Evolutionary conservation across 306 rosid species (phyloP).

Genomic region (Cicer bijugum): DNA sequence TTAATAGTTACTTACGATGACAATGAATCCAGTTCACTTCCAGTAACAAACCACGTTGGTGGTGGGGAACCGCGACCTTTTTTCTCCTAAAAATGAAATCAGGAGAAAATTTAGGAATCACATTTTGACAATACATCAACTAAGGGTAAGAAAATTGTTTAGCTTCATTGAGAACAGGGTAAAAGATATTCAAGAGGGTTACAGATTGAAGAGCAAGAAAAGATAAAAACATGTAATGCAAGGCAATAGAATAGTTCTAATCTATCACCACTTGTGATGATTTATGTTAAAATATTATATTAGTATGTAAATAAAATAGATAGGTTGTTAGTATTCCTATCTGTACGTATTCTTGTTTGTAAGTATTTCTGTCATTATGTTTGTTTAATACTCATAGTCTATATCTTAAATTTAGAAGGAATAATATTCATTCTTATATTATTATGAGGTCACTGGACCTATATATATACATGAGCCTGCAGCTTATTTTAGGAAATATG

Average conservation of each 20-base stretch:
- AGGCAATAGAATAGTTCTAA: constrained; percentile 6
- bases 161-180: background rate
- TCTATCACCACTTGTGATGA: background rate
- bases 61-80: constrained; percentile 76
- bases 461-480: too few species aligned
- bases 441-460: too few species aligned
- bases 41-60: constrained; percentile 73
- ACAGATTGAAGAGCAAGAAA: background rate
- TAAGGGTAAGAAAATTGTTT: constrained; percentile 26
- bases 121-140: constrained; percentile 5
- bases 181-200: constrained; percentile 8
- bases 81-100: constrained; percentile 70
- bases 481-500: too few species aligned
- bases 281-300: background rate
- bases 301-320: too few species aligned
- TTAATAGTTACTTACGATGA: constrained; percentile 67
- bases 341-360: too few species aligned
- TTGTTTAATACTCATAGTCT: too few species aligned
- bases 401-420: too few species aligned
- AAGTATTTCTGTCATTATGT: too few species aligned
- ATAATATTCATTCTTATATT: too few species aligned
- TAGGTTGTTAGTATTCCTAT: too few species aligned
- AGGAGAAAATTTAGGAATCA: constrained; percentile 30
- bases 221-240: constrained; percentile 18
- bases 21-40: constrained; percentile 76